These are phyloP conservation scores for Fusarium nisikadoi DNA, from an alignment of 2,329 filamentous ascomycete genomes.

Conservation along the genomic window DNA sequence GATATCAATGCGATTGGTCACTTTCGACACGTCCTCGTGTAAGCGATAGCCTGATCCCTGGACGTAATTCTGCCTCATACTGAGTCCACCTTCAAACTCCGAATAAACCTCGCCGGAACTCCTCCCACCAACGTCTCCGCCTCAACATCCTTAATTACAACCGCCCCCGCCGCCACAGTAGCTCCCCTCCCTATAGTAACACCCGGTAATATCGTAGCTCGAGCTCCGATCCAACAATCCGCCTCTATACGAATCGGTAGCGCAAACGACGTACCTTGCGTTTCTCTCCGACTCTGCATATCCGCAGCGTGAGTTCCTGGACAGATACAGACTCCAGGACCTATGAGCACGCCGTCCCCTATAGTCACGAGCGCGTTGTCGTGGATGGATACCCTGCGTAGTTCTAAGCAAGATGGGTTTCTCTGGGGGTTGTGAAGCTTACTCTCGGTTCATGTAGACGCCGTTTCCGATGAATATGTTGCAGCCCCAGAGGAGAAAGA, in stretches of 20 bases:
- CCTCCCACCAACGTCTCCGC: conserved; percentile 20
- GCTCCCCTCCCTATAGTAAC: conserved; percentile 13
- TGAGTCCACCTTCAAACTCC: neutral
- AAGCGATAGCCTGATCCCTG: accelerated
- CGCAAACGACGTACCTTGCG: conserved; percentile 8
- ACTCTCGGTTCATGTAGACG: conserved; percentile 25
- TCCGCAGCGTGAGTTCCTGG: conserved; percentile 6
- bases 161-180: conserved; percentile 15
- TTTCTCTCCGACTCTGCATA: neutral
- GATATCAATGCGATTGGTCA: no score
- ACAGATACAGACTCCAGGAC: conserved; percentile 14
- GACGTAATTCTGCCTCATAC: no score
- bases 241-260: conserved; percentile 13
- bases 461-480: conserved; percentile 5
- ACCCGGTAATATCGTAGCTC: conserved; percentile 5
- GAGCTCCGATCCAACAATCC: conserved; percentile 20
- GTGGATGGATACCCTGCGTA: neutral
- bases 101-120: conserved; percentile 14
- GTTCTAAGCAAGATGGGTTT: neutral
- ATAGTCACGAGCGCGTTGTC: conserved; percentile 21
- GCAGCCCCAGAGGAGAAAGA: conserved; percentile 22
- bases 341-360: conserved; percentile 1
- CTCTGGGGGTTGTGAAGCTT: neutral
- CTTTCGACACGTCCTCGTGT: accelerated
- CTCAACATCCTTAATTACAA: conserved; percentile 14